Evolutionary conservation across 768 basidiomycete genomes (phyloP), one percentile per base, ranked within the genome.

Genomic region (Trametes gibbosa): DNA sequence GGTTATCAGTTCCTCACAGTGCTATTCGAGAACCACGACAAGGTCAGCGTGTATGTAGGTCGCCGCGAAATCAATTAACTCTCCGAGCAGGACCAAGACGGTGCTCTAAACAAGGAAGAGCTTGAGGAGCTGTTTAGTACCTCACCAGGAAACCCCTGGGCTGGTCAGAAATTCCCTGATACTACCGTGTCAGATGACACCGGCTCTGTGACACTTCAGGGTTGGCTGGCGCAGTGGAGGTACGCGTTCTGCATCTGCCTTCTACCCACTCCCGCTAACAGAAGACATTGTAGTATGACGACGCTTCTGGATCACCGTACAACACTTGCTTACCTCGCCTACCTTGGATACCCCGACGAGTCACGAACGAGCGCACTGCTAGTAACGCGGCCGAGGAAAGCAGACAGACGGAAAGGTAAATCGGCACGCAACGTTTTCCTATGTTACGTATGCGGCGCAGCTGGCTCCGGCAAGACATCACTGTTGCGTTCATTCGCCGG

Each of bases 161-260:
- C 83, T 14, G 82, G 80, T n/a, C 88, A 90, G 66, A 90, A 88
- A 47, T 97, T 96, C 73, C 92, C 95, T 0, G 92, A 95, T 66
- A 94, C 86, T 0, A 93, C 93, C 5, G 80, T 94, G 45, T 86
- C 90, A 16, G 89, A 93, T 65, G 94, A 95, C 66, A 79, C 84
- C 10, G 94, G 92, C 12, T 86, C 91, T 27, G 90, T 98, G 17
- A 98, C 95, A n/a, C 74, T 99, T 43, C 95, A 98, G 75, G 92
- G 94, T 1, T 99, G 96, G 96, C 76, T 98, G 25, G 96, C 96
- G 19, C 95, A 97, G 70, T 99, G 96, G 96, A 96, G 92, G 95
- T 94, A 29, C 51, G 64, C 23, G 21, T 29, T 46, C 9, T 47
- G 40, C 2, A 13, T 34, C 23, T 16, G 6, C 2, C 10, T 19